Evolutionary conservation across 225 moss, liverwort and hornwort species (phyloP), one percentile per base, ranked within the genome.

Genomic region (Physcomitrellopsis africana): DNA sequence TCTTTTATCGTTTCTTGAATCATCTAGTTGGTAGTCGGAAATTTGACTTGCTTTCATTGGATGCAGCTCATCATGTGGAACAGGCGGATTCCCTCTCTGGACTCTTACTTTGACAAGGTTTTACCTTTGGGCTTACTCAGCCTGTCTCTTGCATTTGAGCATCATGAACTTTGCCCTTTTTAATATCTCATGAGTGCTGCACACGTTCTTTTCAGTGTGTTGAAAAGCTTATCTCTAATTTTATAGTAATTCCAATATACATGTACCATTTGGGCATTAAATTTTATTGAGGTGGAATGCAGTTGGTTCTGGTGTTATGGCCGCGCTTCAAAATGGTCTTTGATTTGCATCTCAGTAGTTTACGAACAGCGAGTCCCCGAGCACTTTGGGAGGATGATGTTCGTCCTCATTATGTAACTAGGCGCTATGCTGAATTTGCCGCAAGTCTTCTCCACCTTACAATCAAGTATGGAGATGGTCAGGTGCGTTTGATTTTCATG

Each of bases 351-450:
- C 89, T 99, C 22, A 89, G 80, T 72, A 99, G 97, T 84, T 84
- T 99, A 63, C 91, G 95, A 61, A 85, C 92, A 57, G 95, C 95
- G 45, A 93, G 88, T 70, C 89, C 89, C 22, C 92, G 97, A 17
- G 90, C 92, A 58, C 95, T 99, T 64, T 99, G 97, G 97, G 97
- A 99, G 75, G 97, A 99, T 70, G 97, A 99, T 82, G 97, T 99
- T 61, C 93, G 94, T 62, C 97, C 95, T 58, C 97, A 99, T 68
- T 99, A 99, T 77, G 97, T 99, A 45, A 94, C 94, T 26, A 81
- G 97, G 70, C 97, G 97, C 44, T 99, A 99, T 76, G 97, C 97
- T 77, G 97, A 99, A 74, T 99, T 99, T 86, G 93, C 97, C 69
- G 95, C 97, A 22, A 93, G 93, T 77, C 91, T 99, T 45, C 89